Evolutionary conservation across 768 basidiomycete species (phyloP).

Genomic region (Tremella mesenterica): DNA sequence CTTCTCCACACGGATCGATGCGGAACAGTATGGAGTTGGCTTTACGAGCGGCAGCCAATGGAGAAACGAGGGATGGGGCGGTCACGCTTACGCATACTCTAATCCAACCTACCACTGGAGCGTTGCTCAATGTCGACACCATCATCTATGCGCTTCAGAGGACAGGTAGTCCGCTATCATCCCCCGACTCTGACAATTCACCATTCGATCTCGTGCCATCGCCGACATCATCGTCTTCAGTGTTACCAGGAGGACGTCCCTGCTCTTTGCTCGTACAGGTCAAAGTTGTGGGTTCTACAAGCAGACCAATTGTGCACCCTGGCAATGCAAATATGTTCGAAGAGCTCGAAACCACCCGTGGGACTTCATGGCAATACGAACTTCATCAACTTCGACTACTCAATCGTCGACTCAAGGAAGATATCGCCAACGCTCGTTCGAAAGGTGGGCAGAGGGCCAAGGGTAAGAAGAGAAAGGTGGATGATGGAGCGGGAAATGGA

Average conservation of each 20-base stretch:
- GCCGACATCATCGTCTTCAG: constrained; percentile 4
- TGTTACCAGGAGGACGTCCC: constrained; percentile 15
- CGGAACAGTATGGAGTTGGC: constrained; percentile 30
- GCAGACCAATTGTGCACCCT: constrained; percentile 26
- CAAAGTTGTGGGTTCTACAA: constrained; percentile 23
- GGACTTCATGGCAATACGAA: constrained; percentile 88
- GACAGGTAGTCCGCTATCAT: constrained; percentile 9
- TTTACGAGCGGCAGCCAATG: constrained; percentile 25
- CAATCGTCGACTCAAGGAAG: constrained; percentile 59
- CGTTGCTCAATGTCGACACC: constrained; percentile 42
- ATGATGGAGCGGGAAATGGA: constrained; percentile 5
- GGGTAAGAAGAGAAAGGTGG: constrained; percentile 18
- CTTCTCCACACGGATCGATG: constrained; percentile 10
- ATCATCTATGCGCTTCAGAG: constrained; percentile 30
- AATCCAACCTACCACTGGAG: constrained; percentile 23
- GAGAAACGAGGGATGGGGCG: constrained; percentile 19
- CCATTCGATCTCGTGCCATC: background rate
- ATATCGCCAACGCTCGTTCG: constrained; percentile 45
- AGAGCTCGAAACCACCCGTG: constrained; percentile 59
- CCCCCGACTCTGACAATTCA: background rate
- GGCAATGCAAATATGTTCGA: constrained; percentile 56
- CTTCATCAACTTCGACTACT: constrained; percentile 69
- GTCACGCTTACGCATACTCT: constrained; percentile 42
- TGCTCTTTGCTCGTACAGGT: constrained; percentile 39
- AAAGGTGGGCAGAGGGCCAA: constrained; percentile 18